Evolutionary conservation across 352 stramenopile species (phyloP).

Genomic region (Globisporangium camurandrum): DNA sequence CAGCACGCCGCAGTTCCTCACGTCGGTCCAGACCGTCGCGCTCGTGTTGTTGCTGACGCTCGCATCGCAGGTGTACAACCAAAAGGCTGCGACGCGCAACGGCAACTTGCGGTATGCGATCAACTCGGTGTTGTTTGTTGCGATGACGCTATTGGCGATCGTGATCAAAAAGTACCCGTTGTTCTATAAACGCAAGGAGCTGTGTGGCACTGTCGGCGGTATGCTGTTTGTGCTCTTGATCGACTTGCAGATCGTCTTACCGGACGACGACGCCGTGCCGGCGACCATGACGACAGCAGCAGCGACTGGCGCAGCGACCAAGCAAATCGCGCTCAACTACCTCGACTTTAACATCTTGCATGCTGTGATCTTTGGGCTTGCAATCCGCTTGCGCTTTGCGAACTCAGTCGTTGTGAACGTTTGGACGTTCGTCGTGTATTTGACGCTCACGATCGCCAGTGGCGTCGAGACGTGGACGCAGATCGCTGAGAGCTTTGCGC

Average conservation of each 20-base stretch:
- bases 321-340: slow-evolving; percentile 16
- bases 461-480: slow-evolving; percentile 25
- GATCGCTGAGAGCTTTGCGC: slow-evolving; percentile 28
- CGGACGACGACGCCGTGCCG: background rate
- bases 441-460: slow-evolving; percentile 14
- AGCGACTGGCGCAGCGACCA: slow-evolving; percentile 1
- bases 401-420: slow-evolving; percentile 40
- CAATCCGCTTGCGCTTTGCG: slow-evolving; percentile 47
- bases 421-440: slow-evolving; percentile 29
- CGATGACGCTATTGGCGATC: slow-evolving; percentile 20
- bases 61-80: slow-evolving; percentile 32
- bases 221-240: slow-evolving; percentile 29
- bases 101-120: slow-evolving; percentile 30
- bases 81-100: slow-evolving; percentile 10
- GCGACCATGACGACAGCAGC: background rate
- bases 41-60: slow-evolving; percentile 29
- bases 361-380: slow-evolving; percentile 46
- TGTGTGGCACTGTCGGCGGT: slow-evolving; percentile 16
- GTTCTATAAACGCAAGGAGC: slow-evolving; percentile 31
- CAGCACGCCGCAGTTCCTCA: slow-evolving; percentile 43
- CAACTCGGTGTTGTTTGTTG: slow-evolving; percentile 18
- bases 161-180: slow-evolving; percentile 24
- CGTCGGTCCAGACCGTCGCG: slow-evolving; percentile 25
- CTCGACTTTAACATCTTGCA: slow-evolving; percentile 47
- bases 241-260: slow-evolving; percentile 35